Base-by-base conservation (phyloP, 2,329 filamentous ascomycete species). In the Trichoderma citrinoviride region DNA sequence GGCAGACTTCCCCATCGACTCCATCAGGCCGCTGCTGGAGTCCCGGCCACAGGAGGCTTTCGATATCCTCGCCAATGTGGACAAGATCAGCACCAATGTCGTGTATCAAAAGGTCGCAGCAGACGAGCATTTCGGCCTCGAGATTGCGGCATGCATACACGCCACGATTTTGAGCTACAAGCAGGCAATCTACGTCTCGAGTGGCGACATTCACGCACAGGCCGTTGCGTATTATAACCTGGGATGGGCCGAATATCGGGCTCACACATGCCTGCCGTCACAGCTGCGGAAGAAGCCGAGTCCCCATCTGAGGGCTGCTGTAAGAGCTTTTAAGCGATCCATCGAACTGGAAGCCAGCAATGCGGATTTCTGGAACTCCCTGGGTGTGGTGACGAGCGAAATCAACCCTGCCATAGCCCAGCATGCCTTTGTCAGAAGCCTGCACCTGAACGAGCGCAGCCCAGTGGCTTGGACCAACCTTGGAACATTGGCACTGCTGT, bases 191-290 rank as follows among this genome's bases (percentile, higher is more conserved):
- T 80, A 90, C 70, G 85, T 88, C 44, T 90, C 89, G 17, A 80
- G 87, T 0, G 81, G 88, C 65, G 93, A 99, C 72, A 75, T 86
- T 7, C 91, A 97, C 74, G 93, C 94, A 3, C 93, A 96, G 77
- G 92, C 95, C 1, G 91, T 98, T n/a, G 92, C 93, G 0, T 95
- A 94, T 84, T 99, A 97, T 77, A 99, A 99, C 72, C 81, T 99
- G 19, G 95, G 95, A 47, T 98, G 93, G 91, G 91, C 92, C 1
- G 95, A 99, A 75, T 87, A 95, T 73, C 86, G 90, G 50, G 91
- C 93, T 0, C 91, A 96, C 73, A 79, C 82, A 12, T 91, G 87
- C 72, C 80, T 92, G 21, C 84, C 83, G 41, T 74, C 75, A 1
- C 73, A 77, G 3, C 72, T 83, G 53, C 80, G 78, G 41, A 87